Percentiles rank a stretch among this genome's conserved stretches.
These are phyloP conservation scores for Bretziella fagacearum DNA, from an alignment of 2,329 filamentous ascomycete species.

Conservation along the genomic window DNA sequence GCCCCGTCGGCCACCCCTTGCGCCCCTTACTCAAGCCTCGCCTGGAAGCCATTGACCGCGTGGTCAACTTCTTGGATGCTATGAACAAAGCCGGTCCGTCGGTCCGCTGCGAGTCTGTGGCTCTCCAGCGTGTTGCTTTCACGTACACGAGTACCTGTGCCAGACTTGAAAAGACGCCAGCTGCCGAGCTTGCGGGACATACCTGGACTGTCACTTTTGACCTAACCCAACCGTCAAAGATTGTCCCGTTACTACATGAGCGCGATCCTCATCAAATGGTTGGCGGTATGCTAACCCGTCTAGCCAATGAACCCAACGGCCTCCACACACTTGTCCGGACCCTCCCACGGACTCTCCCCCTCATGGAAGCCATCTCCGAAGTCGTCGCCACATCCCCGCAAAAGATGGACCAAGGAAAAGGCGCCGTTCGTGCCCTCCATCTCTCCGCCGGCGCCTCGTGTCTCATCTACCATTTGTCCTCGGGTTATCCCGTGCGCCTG, in stretches of 20 bases:
- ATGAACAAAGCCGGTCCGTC: slow-evolving; percentile 39
- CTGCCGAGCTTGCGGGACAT: neutral
- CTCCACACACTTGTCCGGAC: slow-evolving; percentile 37
- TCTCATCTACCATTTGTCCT: slow-evolving; percentile 33
- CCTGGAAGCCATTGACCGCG: slow-evolving; percentile 49
- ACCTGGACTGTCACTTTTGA: slow-evolving; percentile 39
- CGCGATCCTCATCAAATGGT: slow-evolving; percentile 53
- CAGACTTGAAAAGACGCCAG: slow-evolving; percentile 3
- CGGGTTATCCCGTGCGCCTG: slow-evolving; percentile 30
- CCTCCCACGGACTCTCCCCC: slow-evolving; percentile 43
- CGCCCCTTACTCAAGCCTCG: slow-evolving; percentile 41
- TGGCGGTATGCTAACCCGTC: slow-evolving; percentile 37
- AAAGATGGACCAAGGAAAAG: slow-evolving; percentile 27
- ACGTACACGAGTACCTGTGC: slow-evolving; percentile 31
- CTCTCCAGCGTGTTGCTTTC: slow-evolving; percentile 48
- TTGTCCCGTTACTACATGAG: slow-evolving; percentile 23
- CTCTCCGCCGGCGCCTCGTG: slow-evolving; percentile 40
- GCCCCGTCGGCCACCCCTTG: slow-evolving; percentile 40
- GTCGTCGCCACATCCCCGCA: slow-evolving; percentile 17
- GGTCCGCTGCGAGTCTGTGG: slow-evolving; percentile 41
- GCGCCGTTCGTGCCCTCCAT: slow-evolving; percentile 33
- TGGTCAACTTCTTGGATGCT: slow-evolving; percentile 53
- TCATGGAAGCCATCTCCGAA: slow-evolving; percentile 37
- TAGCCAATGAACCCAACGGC: slow-evolving; percentile 37
- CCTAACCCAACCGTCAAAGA: slow-evolving; percentile 31